Evolutionary conservation across 345 rosid genomes (phyloP).

Genomic region (Rhodamnia argentea): DNA sequence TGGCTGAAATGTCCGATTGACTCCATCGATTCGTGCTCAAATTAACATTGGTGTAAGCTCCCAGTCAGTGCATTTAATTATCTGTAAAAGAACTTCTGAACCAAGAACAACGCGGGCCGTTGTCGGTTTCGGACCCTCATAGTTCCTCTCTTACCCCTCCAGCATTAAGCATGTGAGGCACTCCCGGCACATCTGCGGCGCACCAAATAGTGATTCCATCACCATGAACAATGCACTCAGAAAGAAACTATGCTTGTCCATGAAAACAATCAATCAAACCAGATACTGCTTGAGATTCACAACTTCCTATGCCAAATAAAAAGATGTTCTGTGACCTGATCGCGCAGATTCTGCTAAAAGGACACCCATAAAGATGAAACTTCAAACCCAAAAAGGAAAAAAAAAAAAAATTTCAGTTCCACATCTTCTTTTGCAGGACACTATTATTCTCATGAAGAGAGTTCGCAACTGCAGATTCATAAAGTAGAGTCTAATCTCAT

Average conservation of each 20-base stretch:
- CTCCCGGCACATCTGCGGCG: not conserved
- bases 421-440: not conserved
- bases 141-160: not conserved
- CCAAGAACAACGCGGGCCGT: not conserved
- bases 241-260: not conserved
- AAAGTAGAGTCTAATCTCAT: not conserved
- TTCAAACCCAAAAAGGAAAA: not conserved
- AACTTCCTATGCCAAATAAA: not conserved
- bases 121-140: not conserved
- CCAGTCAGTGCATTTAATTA: not conserved
- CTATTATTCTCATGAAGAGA: not conserved
- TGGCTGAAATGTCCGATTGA: not conserved
- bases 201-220: not conserved
- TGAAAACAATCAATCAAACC: not conserved
- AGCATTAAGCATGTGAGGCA: not conserved
- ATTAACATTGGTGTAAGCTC: not conserved
- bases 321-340: not conserved
- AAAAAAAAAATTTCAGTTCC: not conserved
- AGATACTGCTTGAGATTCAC: not conserved
- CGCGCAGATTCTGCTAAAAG: not conserved
- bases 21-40: not conserved
- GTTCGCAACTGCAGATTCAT: not conserved
- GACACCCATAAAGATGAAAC: not conserved
- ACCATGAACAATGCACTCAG: not conserved
- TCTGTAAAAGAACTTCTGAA: not conserved